phyloP scores from a whole-genome alignment of 2,329 filamentous ascomycete species.

The Claviceps arundinis region DNA sequence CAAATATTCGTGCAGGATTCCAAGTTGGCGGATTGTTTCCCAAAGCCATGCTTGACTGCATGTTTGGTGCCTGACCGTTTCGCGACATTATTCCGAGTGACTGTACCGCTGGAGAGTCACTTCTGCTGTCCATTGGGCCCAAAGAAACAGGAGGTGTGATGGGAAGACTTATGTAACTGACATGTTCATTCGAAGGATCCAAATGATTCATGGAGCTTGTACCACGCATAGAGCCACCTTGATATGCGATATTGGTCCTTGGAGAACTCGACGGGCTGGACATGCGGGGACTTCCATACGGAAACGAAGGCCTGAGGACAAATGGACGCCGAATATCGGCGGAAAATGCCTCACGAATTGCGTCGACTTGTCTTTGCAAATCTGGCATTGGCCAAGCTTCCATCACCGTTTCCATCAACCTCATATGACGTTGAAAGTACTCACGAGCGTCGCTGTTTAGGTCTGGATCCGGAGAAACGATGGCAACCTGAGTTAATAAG shows the following conservation, averaged over 20 bases:
- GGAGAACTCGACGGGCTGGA: slow-evolving; percentile 51
- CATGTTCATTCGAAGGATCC: slow-evolving; percentile 32
- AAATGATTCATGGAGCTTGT: slow-evolving; percentile 40
- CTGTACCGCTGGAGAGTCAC: slow-evolving; percentile 62
- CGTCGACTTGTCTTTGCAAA: slow-evolving; percentile 79
- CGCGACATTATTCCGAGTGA: slow-evolving; percentile 59
- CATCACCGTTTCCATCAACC: slow-evolving; percentile 76
- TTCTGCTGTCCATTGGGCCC: slow-evolving; percentile 59
- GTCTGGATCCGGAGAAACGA: slow-evolving; percentile 84
- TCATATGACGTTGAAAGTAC: slow-evolving; percentile 89
- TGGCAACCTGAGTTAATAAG: slow-evolving; percentile 52
- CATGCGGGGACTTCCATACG: slow-evolving; percentile 65
- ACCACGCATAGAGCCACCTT: slow-evolving; percentile 29
- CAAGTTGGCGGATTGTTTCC: slow-evolving; percentile 56
- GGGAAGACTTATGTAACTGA: slow-evolving; percentile 57
- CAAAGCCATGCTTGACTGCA: slow-evolving; percentile 43
- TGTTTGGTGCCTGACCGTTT: slow-evolving; percentile 37
- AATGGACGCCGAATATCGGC: slow-evolving; percentile 75
- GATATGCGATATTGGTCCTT: slow-evolving; percentile 34
- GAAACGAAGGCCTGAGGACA: slow-evolving; percentile 76
- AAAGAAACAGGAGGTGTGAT: slow-evolving; percentile 71
- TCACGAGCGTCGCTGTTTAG: slow-evolving; percentile 73
- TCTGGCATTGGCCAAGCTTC: slow-evolving; percentile 78
- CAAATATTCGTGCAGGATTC: slow-evolving; percentile 82
- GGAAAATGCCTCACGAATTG: slow-evolving; percentile 81